Conservation (phyloP, 2,329 filamentous ascomycete genomes). For the Dothideomycetidae sp. region DNA sequence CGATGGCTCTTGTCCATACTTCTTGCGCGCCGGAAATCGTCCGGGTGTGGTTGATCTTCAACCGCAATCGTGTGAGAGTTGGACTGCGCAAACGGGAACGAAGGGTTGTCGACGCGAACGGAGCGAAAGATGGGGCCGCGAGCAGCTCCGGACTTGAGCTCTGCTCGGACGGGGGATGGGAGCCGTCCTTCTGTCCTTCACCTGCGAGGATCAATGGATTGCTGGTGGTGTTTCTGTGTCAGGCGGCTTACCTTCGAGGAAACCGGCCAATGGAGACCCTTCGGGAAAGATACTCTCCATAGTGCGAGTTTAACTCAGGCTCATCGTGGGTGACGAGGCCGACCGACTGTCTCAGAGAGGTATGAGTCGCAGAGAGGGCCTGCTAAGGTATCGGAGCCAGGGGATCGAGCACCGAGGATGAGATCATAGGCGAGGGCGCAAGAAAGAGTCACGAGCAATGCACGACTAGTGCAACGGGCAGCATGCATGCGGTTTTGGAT, state of each 20-base stretch:
- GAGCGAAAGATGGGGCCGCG: constrained; percentile 6
- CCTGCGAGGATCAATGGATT: constrained; percentile 15
- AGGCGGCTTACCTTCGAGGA: constrained; percentile 60
- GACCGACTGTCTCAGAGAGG: too few relatives aligned
- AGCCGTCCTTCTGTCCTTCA: constrained; percentile 18
- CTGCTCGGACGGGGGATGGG: constrained; percentile 8
- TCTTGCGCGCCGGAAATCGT: constrained; percentile 14
- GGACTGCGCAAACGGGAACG: constrained; percentile 35
- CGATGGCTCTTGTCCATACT: constrained; percentile 45
- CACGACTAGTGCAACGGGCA: too few relatives aligned
- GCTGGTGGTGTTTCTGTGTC: not conserved
- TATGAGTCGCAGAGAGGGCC: too few relatives aligned
- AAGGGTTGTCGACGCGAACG: constrained; percentile 25
- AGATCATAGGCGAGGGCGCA: too few relatives aligned
- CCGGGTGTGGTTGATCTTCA: constrained; percentile 23
- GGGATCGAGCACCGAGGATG: too few relatives aligned
- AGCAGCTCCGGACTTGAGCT: constrained; percentile 5
- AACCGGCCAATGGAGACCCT: constrained; percentile 75
- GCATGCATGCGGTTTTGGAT: too few relatives aligned
- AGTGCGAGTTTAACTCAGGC: constrained; percentile 11
- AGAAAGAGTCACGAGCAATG: too few relatives aligned
- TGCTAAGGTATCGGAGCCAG: too few relatives aligned
- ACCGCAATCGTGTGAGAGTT: constrained; percentile 32
- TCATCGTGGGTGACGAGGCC: constrained; percentile 3
- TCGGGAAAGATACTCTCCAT: constrained; percentile 86